Evolutionary conservation across 139 green algal genomes (phyloP).

Genomic region (Desmodesmus armatus): DNA sequence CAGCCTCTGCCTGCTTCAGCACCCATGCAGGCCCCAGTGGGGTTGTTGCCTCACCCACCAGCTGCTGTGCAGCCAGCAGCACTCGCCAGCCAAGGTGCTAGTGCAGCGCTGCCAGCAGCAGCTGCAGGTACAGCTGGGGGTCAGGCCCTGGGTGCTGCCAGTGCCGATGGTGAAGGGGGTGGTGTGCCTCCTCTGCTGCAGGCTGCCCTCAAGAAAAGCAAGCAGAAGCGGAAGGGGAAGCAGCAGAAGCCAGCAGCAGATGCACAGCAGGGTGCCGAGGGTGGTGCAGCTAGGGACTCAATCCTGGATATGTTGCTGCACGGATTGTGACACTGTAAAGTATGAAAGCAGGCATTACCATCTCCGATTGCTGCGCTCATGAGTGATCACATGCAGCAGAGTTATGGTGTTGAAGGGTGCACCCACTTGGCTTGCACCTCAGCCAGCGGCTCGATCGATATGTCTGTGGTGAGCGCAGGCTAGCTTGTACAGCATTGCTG

Average conservation of each 20-base stretch:
- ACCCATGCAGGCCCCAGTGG: no score
- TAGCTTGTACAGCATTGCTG: no score
- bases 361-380: no score
- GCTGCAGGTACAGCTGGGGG: not conserved
- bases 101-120: not conserved
- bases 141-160: not conserved
- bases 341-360: no score
- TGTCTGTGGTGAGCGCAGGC: no score
- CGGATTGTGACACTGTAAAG: constrained; percentile 6
- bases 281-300: not conserved
- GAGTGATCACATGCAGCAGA: no score
- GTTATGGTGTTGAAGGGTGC: no score
- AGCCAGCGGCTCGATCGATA: no score
- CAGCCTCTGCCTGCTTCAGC: not conserved
- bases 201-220: not conserved
- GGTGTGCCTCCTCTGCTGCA: not conserved
- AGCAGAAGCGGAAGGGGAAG: not conserved
- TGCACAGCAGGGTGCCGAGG: not conserved
- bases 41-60: no score
- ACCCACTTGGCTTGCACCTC: no score
- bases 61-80: not conserved
- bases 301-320: constrained; percentile 18
- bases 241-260: not conserved
- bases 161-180: not conserved
- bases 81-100: not conserved